Percentiles rank a stretch among this genome's conserved stretches.
These are phyloP conservation scores for Lagerstroemia speciosa DNA, from an alignment of 345 rosid genomes.

Conservation along the genomic window DNA sequence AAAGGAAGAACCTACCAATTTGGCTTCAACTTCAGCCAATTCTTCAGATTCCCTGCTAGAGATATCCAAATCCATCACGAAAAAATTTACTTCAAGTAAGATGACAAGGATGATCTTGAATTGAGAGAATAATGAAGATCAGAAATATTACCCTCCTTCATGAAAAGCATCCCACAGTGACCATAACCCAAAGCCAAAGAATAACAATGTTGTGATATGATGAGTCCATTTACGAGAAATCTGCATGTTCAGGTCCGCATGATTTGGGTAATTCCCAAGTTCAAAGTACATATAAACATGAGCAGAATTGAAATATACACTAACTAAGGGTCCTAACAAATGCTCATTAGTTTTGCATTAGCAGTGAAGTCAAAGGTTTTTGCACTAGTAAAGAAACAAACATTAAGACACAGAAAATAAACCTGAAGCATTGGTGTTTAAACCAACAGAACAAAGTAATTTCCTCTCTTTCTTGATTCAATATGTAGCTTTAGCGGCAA, in stretches of 20 bases:
- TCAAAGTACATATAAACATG: background rate
- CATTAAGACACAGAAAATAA: background rate
- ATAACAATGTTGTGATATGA: conserved; percentile 67
- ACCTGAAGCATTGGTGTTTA: background rate
- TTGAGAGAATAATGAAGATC: background rate
- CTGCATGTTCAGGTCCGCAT: conserved; percentile 27
- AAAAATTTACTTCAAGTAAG: background rate
- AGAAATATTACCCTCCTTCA: conserved; percentile 47
- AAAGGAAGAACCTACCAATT: conserved; percentile 47
- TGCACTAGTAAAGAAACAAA: background rate
- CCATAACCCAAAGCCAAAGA: conserved; percentile 78
- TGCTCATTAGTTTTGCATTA: background rate
- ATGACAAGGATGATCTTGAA: conserved; percentile 1
- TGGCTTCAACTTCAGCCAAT: conserved; percentile 84
- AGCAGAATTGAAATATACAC: conserved; percentile 1
- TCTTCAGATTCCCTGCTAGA: conserved; percentile 60
- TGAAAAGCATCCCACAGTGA: conserved; percentile 84
- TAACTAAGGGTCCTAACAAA: background rate
- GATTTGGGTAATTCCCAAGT: background rate
- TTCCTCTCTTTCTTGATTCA: background rate
- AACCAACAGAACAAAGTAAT: background rate
- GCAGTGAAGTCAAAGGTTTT: background rate
- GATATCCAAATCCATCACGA: background rate
- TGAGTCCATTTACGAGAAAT: conserved; percentile 89
- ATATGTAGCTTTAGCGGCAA: background rate